phyloP scores from a whole-genome alignment of 345 rosid species.

The Hevea brasiliensis region DNA sequence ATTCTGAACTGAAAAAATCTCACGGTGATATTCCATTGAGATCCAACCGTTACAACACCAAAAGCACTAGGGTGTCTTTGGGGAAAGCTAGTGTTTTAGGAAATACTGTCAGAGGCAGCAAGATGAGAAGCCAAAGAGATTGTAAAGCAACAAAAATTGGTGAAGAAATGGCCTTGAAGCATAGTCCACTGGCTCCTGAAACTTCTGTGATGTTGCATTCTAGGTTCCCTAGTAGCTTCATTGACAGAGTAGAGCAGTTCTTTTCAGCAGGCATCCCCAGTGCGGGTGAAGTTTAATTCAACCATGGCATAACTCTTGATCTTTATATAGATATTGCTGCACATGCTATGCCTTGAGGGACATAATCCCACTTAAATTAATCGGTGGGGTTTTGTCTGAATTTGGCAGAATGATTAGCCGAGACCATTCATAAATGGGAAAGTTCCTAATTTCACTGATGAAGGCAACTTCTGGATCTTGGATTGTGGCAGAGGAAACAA shows the following conservation, averaged over 20 bases:
- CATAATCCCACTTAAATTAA: background rate
- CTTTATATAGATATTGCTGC: background rate
- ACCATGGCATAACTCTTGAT: background rate
- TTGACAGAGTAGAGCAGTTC: slow-evolving; percentile 61
- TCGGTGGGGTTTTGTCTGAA: background rate
- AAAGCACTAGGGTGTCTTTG: slow-evolving; percentile 27
- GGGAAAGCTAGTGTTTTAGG: slow-evolving; percentile 40
- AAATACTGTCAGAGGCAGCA: slow-evolving; percentile 41
- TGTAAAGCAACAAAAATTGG: slow-evolving; percentile 41
- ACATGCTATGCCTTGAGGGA: background rate
- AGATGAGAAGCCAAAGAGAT: slow-evolving; percentile 53
- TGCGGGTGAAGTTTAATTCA: slow-evolving; percentile 15
- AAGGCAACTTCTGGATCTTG: background rate
- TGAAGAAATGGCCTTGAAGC: slow-evolving; percentile 45
- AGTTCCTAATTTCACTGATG: background rate
- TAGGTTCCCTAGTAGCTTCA: slow-evolving; percentile 57
- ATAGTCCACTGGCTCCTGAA: slow-evolving; percentile 33
- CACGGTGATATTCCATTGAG: slow-evolving; percentile 37
- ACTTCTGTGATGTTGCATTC: slow-evolving; percentile 47
- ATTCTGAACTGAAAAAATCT: slow-evolving; percentile 40
- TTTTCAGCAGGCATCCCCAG: slow-evolving; percentile 40
- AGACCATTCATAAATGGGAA: background rate
- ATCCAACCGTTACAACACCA: slow-evolving; percentile 39
- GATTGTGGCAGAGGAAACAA: background rate
- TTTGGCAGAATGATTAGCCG: background rate